These are phyloP conservation scores for Leccinum longicurvipes DNA, from an alignment of 768 basidiomycete genomes.

Conservation along the genomic window DNA sequence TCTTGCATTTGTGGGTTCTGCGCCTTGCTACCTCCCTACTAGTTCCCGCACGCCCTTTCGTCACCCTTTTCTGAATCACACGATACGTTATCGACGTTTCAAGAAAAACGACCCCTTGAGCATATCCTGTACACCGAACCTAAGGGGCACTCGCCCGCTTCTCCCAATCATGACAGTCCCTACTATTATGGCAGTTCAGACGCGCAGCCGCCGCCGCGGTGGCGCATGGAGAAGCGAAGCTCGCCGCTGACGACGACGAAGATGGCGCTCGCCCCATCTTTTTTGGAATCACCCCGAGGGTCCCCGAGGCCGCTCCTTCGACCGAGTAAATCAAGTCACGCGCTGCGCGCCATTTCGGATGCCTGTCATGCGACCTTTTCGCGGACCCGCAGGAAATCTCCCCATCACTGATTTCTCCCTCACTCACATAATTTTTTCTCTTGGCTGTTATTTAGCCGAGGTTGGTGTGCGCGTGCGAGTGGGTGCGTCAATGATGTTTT, in stretches of 20 bases:
- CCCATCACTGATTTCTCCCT: background rate
- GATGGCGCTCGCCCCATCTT: conserved; percentile 1
- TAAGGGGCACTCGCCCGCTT: conserved; percentile 5
- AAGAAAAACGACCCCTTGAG: conserved; percentile 6
- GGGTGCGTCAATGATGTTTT: background rate
- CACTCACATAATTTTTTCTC: background rate
- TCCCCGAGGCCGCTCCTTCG: conserved; percentile 6
- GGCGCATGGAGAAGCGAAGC: conserved; percentile 16
- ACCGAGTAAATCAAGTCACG: conserved; percentile 10
- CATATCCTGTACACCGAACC: conserved; percentile 19
- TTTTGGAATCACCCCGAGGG: background rate
- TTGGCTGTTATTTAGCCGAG: background rate
- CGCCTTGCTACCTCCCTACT: background rate
- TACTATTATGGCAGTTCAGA: background rate
- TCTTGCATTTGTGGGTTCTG: background rate
- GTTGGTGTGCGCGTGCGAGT: background rate
- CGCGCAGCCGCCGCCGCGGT: background rate
- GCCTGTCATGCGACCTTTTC: conserved; percentile 21
- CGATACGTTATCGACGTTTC: conserved; percentile 5
- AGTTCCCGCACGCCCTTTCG: conserved; percentile 9
- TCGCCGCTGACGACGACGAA: background rate
- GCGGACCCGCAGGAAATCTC: conserved; percentile 13
- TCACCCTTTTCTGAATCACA: conserved; percentile 10
- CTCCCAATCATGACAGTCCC: background rate
- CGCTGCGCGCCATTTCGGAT: conserved; percentile 27